phyloP scores from a whole-genome alignment of 306 rosid species.

The Trifolium repens region DNA sequence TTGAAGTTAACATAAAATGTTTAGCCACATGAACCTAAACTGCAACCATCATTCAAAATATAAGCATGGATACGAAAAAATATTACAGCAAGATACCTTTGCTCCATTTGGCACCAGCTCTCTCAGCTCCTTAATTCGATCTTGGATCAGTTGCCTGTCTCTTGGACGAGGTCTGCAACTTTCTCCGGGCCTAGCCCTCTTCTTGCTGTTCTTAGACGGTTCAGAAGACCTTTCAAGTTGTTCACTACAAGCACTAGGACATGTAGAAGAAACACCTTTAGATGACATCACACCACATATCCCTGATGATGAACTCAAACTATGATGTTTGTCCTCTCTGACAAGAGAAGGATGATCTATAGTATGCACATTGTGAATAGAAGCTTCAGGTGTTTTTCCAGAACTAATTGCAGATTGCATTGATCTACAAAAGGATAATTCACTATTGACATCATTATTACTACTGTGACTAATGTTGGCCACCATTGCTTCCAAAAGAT shows the following conservation, averaged over 20 bases:
- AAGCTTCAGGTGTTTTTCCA: slow-evolving; percentile 66
- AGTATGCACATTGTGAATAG: slow-evolving; percentile 54
- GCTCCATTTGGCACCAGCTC: slow-evolving; percentile 94
- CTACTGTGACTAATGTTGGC: slow-evolving; percentile 70
- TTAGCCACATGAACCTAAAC: slow-evolving; percentile 47
- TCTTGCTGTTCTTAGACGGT: slow-evolving; percentile 79
- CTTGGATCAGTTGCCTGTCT: slow-evolving; percentile 98
- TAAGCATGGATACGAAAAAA: neutral
- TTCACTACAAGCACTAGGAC: slow-evolving; percentile 73
- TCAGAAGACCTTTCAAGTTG: slow-evolving; percentile 77
- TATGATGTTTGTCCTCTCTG: slow-evolving; percentile 61
- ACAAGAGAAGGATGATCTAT: slow-evolving; percentile 63
- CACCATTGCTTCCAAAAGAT: slow-evolving; percentile 92
- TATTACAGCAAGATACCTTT: slow-evolving; percentile 59
- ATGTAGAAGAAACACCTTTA: slow-evolving; percentile 75
- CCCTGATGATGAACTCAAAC: slow-evolving; percentile 66
- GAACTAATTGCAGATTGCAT: slow-evolving; percentile 68
- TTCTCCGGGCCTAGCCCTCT: slow-evolving; percentile 92
- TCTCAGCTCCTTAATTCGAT: slow-evolving; percentile 94
- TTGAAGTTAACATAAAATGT: slow-evolving; percentile 38
- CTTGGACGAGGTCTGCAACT: slow-evolving; percentile 95
- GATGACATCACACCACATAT: slow-evolving; percentile 29
- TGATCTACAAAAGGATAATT: slow-evolving; percentile 64
- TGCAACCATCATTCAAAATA: slow-evolving; percentile 28
- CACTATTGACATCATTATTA: slow-evolving; percentile 60